phyloP scores from a whole-genome alignment of 1,284 basidiomycete species.

The Gomphus sp. region DNA sequence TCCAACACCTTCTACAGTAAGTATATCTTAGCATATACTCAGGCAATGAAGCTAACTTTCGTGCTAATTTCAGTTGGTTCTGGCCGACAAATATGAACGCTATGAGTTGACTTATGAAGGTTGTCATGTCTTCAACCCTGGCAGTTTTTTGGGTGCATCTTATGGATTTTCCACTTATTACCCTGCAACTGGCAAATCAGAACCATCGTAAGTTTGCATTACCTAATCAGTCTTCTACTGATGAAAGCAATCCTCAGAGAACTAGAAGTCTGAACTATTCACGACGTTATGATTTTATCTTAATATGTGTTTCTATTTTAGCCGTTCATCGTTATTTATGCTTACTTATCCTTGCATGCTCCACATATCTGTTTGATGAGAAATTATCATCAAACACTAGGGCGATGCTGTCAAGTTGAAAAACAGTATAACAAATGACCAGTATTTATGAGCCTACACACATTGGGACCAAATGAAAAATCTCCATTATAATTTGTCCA shows the following conservation, averaged over 20 bases:
- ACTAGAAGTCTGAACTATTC: not conserved
- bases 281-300: not conserved
- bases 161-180: conserved; percentile 86
- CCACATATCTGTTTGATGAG: no score
- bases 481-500: no score
- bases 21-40: conserved; percentile 19
- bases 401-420: no score
- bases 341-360: not conserved
- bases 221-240: not conserved
- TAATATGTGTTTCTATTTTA: not conserved
- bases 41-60: conserved; percentile 9
- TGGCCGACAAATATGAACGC: conserved; percentile 95
- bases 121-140: conserved; percentile 98
- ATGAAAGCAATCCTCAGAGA: not conserved
- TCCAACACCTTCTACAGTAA: conserved; percentile 85
- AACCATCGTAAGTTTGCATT: conserved; percentile 53
- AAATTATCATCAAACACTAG: no score
- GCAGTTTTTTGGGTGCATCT: conserved; percentile 72
- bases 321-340: not conserved
- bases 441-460: no score
- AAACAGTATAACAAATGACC: no score
- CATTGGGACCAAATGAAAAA: no score
- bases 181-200: conserved; percentile 66
- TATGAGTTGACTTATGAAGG: conserved; percentile 97
- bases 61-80: conserved; percentile 54